phyloP scores from a whole-genome alignment of 768 basidiomycete genomes.

The Punctularia strigosozonata region DNA sequence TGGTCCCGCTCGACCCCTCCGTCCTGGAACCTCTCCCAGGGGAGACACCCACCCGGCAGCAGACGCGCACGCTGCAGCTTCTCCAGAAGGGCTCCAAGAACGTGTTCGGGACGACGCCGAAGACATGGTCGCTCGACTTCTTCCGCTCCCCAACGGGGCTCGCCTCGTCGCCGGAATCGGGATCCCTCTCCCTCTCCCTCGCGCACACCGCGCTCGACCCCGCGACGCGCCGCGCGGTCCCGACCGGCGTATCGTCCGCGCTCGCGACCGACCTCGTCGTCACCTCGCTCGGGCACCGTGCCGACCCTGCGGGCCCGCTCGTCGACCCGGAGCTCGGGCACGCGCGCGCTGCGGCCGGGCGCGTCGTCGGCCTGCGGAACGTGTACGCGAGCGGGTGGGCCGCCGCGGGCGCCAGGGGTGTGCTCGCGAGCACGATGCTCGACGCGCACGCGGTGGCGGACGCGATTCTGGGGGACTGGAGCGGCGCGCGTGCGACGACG shows the following conservation, averaged over 20 bases:
- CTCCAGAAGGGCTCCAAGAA: slow-evolving; percentile 52
- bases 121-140: slow-evolving; percentile 77
- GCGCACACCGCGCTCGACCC: slow-evolving; percentile 51
- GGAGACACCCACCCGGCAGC: slow-evolving; percentile 41
- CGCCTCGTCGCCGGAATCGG: slow-evolving; percentile 11
- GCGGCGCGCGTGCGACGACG: slow-evolving; percentile 6
- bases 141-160: slow-evolving; percentile 59
- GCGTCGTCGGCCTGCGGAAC: slow-evolving; percentile 40
- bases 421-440: slow-evolving; percentile 88
- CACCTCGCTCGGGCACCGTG: slow-evolving; percentile 79
- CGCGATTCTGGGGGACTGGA: slow-evolving; percentile 48
- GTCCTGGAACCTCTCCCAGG: slow-evolving; percentile 27
- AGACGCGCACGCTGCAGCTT: slow-evolving; percentile 53
- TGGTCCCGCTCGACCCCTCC: slow-evolving; percentile 45
- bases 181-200: slow-evolving; percentile 31
- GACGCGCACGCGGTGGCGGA: slow-evolving; percentile 77
- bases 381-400: slow-evolving; percentile 96
- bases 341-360: slow-evolving; percentile 39
- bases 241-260: slow-evolving; percentile 41
- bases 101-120: slow-evolving; percentile 33
- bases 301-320: slow-evolving; percentile 47
- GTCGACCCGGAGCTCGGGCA: slow-evolving; percentile 46
- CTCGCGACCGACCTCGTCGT: slow-evolving; percentile 68
- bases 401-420: slow-evolving; percentile 81
- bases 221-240: slow-evolving; percentile 31